Conservation (phyloP, 805 yeast genomes). For the Lipomyces yamadae region DNA sequence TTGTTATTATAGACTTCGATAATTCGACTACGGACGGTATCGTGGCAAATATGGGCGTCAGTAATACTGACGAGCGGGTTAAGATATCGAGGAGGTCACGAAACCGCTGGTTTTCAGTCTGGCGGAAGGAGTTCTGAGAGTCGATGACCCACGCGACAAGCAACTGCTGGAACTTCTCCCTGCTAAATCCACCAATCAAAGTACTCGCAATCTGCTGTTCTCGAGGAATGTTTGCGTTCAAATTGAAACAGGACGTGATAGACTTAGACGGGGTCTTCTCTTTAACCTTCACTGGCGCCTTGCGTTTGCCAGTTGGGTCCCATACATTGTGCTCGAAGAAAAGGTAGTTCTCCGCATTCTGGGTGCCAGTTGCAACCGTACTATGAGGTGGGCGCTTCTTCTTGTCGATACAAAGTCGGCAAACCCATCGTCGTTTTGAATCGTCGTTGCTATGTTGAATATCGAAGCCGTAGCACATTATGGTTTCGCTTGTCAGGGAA, state of each 20-base stretch:
- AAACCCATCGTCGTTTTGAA: slow-evolving; percentile 5
- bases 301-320: slow-evolving; percentile 8
- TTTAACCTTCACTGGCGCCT: slow-evolving; percentile 6
- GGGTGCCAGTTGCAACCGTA: slow-evolving; percentile 5
- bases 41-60: not conserved
- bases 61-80: not conserved
- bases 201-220: slow-evolving; percentile 7
- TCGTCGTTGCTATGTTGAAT: slow-evolving; percentile 8
- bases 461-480: slow-evolving; percentile 6
- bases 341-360: slow-evolving; percentile 7
- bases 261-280: slow-evolving; percentile 4
- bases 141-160: slow-evolving; percentile 10
- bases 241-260: not conserved
- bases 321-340: slow-evolving; percentile 10
- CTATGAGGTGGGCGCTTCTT: slow-evolving; percentile 2
- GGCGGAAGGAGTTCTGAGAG: slow-evolving; percentile 5
- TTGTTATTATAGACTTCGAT: slow-evolving; percentile 4
- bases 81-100: slow-evolving; percentile 4
- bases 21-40: slow-evolving; percentile 8
- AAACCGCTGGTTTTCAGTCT: slow-evolving; percentile 5
- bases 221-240: slow-evolving; percentile 2
- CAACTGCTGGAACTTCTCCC: slow-evolving; percentile 7
- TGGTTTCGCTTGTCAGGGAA: no score
- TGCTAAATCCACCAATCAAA: slow-evolving; percentile 8
- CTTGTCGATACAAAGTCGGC: slow-evolving; percentile 10